Base-by-base conservation (phyloP, 352 stramenopile genomes). In the Phytopythium sindhum region DNA sequence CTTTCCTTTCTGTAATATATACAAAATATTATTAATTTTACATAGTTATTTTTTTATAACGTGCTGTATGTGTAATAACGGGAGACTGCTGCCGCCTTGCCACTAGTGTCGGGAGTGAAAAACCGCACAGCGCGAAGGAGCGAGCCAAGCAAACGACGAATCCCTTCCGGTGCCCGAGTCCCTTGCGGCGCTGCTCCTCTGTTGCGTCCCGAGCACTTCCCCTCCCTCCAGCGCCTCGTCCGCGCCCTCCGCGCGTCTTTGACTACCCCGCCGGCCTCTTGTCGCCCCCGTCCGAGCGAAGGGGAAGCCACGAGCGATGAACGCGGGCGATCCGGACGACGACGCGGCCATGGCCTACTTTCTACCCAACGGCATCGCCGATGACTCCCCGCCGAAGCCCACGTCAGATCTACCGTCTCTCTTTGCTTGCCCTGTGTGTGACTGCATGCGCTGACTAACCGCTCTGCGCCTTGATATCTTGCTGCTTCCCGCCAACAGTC, bases 341-440 rank as follows among this genome's bases (percentile, higher is more conserved):
- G 84, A 92, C 35, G 67, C 70, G 53, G 69, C 69, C 47, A 84
- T 92, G 81, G 61, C 81, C 62, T 95, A 95, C 62, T 95, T 95
- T 66, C 72, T 95, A 44, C 86, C 84, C n/a, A 81, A 89, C 48
- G 86, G 84, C 60, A 95, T 95, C 67, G 72, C 84, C 14, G 84
- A 93, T 53, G 86, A 95, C 67, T 93, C 84, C 44, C 83, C 83
- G 19, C 86, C 81, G 29, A 90, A 88, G 70, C 72, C 75, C 26
- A 89, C 69, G 81, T 91, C 57, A 62, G 67, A n/a, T n/a, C n/a
- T 69, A 9, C 23, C 24, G 26, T 26, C 1, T 19, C 21, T 6
- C 44, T 4, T 15, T 12, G 21, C 44, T 50, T n/a, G n/a, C n/a
- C n/a, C n/a, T n/a, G n/a, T n/a, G n/a, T n/a, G n/a, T n/a, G n/a